A percentile compares a stretch with the other conserved stretches of the same genome.
phyloP scores from a whole-genome alignment of 306 rosid genomes.

The Trichosanthes truncata region DNA sequence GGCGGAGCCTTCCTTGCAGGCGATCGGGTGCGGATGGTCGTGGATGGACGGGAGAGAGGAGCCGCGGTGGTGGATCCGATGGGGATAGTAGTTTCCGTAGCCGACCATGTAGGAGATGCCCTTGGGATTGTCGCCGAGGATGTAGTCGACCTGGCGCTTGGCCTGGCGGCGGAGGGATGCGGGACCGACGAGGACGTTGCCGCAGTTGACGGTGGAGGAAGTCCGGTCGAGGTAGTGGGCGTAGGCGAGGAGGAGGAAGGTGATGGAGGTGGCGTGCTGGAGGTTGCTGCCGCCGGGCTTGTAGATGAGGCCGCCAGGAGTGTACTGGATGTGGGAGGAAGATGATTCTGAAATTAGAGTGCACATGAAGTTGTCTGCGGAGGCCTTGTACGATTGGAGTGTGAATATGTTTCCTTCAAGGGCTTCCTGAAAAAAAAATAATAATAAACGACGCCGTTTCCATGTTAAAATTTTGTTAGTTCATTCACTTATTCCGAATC shows the following conservation, averaged over 20 bases:
- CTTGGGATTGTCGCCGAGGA: conserved; percentile 67
- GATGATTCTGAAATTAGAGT: conserved; percentile 63
- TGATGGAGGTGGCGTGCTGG: conserved; percentile 70
- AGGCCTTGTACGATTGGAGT: conserved; percentile 61
- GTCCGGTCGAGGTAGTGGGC: conserved; percentile 58
- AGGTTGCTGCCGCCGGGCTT: conserved; percentile 91
- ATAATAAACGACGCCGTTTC: neutral
- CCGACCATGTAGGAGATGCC: conserved; percentile 91
- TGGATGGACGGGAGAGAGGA: conserved; percentile 74
- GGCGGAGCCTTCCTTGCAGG: conserved; percentile 63
- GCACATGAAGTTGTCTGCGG: conserved; percentile 88
- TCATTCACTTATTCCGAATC: too few relatives aligned
- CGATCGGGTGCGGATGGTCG: conserved; percentile 62
- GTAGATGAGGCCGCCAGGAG: conserved; percentile 84
- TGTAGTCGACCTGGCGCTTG: conserved; percentile 81
- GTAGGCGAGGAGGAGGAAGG: conserved; percentile 69
- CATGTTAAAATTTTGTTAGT: too few relatives aligned
- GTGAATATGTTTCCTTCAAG: conserved; percentile 40
- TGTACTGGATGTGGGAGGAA: conserved; percentile 63
- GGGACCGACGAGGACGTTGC: conserved; percentile 46
- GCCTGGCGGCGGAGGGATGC: conserved; percentile 52
- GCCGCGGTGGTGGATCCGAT: conserved; percentile 76
- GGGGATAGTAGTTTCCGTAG: conserved; percentile 51
- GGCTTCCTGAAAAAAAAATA: conserved; percentile 70
- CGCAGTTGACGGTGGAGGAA: conserved; percentile 56